phyloP scores from a whole-genome alignment of 1,284 basidiomycete genomes.

The Rhodotorula sp. region DNA sequence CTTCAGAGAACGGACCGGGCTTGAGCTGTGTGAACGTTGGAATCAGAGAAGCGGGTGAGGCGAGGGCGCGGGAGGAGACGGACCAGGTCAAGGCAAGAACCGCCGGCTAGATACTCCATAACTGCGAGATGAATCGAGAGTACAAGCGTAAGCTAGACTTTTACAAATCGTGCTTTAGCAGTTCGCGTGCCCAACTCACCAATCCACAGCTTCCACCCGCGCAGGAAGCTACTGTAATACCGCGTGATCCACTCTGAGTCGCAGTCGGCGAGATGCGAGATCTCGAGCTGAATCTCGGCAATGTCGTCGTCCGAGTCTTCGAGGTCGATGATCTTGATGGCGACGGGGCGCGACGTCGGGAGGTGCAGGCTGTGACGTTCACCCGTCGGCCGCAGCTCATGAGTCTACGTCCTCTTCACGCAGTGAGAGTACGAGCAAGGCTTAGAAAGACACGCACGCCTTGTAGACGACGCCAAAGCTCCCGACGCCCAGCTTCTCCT shows the following conservation, averaged over 20 bases:
- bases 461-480: constrained; percentile 87
- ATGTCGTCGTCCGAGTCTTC: constrained; percentile 86
- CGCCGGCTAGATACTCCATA: constrained; percentile 98
- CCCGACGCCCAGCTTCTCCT: constrained; percentile 96
- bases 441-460: constrained; percentile 57
- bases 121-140: constrained; percentile 51
- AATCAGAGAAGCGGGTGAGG: neutral
- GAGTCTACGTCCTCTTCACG: neutral
- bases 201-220: constrained; percentile 97
- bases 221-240: constrained; percentile 96
- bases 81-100: constrained; percentile 89
- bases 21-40: constrained; percentile 61
- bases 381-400: neutral
- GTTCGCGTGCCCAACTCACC: constrained; percentile 20
- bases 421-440: neutral
- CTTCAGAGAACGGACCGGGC: constrained; percentile 83
- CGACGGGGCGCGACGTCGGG: constrained; percentile 88
- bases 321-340: constrained; percentile 91
- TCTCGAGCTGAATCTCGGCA: constrained; percentile 95
- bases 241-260: constrained; percentile 93
- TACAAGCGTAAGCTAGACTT: neutral
- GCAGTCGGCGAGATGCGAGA: constrained; percentile 89
- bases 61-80: constrained; percentile 22
- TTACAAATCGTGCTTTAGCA: neutral
- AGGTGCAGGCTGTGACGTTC: constrained; percentile 70